Percentiles rank a stretch among this genome's conserved stretches.
Evolutionary conservation across 2,329 filamentous ascomycete genomes (phyloP).

Genomic region (Bertia moriformis): DNA sequence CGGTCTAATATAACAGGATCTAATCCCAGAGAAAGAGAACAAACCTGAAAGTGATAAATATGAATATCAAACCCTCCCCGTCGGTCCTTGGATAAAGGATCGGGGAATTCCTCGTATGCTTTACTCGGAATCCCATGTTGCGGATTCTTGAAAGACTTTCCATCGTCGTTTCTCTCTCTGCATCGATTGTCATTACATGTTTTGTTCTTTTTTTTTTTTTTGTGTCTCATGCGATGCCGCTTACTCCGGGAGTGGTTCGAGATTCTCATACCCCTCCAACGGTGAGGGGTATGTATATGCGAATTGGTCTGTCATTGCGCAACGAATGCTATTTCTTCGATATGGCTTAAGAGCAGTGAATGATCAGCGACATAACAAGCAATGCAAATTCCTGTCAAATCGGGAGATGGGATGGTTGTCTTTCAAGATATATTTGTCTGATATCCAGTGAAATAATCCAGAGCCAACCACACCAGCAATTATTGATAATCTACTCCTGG

Average conservation of each 20-base stretch:
- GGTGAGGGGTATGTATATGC: constrained; percentile 37
- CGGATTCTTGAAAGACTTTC: constrained; percentile 63
- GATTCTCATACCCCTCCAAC: constrained; percentile 38
- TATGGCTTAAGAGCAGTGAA: too few relatives aligned
- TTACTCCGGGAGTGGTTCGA: constrained; percentile 32
- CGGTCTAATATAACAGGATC: neutral
- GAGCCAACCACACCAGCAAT: too few relatives aligned
- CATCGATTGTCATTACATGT: neutral
- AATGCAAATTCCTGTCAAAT: too few relatives aligned
- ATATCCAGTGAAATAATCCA: too few relatives aligned
- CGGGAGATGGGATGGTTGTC: too few relatives aligned
- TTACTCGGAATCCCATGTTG: constrained; percentile 42
- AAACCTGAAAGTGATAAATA: constrained; percentile 59
- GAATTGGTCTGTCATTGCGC: constrained; percentile 22
- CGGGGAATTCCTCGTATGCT: constrained; percentile 56
- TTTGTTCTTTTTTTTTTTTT: constrained; percentile 11
- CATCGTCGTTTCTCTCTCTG: constrained; percentile 49
- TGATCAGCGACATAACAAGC: too few relatives aligned
- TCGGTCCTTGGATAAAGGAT: constrained; percentile 49
- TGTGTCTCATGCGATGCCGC: constrained; percentile 4
- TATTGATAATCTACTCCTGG: too few relatives aligned
- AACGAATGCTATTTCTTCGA: too few relatives aligned
- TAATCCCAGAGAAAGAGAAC: constrained; percentile 2
- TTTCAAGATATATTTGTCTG: too few relatives aligned
- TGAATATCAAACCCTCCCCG: constrained; percentile 74